Evolutionary conservation across 2,329 filamentous ascomycete genomes (phyloP).

Genomic region (Dactylella cylindrospora): DNA sequence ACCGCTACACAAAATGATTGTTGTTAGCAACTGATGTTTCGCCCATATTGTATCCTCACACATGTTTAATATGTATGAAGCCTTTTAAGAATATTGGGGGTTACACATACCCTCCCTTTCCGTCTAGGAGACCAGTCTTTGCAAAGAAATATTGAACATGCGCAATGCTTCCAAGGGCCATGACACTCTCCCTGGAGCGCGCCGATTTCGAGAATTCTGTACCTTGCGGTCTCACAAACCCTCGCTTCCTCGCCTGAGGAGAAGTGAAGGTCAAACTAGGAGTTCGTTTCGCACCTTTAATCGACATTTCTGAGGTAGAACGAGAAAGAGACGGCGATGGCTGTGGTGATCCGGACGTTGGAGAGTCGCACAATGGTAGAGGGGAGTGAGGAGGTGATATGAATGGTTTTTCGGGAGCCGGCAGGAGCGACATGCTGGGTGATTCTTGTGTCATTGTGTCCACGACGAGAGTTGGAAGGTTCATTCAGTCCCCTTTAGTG

Average conservation of each 20-base stretch:
- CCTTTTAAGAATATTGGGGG: not conserved
- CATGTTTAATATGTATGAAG: too few species aligned
- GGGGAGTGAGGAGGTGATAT: constrained; percentile 43
- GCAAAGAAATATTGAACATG: constrained; percentile 99
- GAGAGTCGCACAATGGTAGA: constrained; percentile 25
- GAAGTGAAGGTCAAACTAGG: constrained; percentile 42
- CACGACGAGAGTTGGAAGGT: constrained; percentile 40
- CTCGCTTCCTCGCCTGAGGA: constrained; percentile 59
- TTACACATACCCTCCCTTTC: constrained; percentile 68
- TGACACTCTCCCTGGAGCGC: constrained; percentile 85
- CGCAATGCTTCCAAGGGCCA: constrained; percentile 93
- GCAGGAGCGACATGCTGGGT: constrained; percentile 4
- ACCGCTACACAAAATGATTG: constrained; percentile 13
- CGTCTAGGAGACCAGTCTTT: constrained; percentile 85
- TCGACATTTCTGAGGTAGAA: constrained; percentile 10
- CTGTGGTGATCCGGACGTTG: constrained; percentile 21
- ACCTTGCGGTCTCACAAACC: constrained; percentile 83
- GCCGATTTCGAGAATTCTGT: constrained; percentile 90
- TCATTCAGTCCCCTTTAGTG: constrained; percentile 17
- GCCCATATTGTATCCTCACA: too few species aligned
- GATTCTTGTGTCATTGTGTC: constrained; percentile 37
- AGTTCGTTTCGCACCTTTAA: constrained; percentile 16
- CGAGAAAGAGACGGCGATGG: constrained; percentile 32
- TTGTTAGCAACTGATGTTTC: constrained; percentile 3
- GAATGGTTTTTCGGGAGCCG: constrained; percentile 36